A percentile compares a stretch with the other conserved stretches of the same genome.
Evolutionary conservation across 1,284 basidiomycete genomes (phyloP).

Genomic region (Volvariella volvacea): DNA sequence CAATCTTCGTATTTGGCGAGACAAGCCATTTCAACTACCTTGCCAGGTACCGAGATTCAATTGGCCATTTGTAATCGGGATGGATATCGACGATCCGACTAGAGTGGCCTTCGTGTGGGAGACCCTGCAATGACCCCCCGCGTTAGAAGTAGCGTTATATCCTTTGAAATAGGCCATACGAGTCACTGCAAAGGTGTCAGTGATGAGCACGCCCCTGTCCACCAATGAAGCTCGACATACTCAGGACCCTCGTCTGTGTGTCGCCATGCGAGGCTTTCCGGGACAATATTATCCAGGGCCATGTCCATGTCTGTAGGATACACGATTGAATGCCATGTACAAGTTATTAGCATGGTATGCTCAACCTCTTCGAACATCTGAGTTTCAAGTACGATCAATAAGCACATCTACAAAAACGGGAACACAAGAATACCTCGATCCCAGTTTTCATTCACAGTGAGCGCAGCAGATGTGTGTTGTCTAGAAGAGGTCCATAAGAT

Average conservation of each 20-base stretch:
- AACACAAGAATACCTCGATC: constrained; percentile 46
- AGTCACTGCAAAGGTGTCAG: constrained; percentile 60
- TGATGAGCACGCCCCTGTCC: not conserved
- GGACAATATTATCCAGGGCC: constrained; percentile 84
- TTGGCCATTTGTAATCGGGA: constrained; percentile 80
- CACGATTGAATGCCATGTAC: constrained; percentile 2
- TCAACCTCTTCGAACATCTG: constrained; percentile 58
- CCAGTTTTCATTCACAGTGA: constrained; percentile 85
- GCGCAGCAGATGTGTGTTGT: constrained; percentile 85
- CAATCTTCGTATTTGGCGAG: not conserved
- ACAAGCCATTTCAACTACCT: constrained; percentile 32
- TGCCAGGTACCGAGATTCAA: constrained; percentile 92
- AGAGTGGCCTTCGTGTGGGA: constrained; percentile 89
- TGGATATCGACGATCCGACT: constrained; percentile 73
- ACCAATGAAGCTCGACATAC: constrained; percentile 38
- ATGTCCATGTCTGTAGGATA: constrained; percentile 68
- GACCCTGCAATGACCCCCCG: constrained; percentile 44
- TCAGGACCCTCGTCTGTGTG: constrained; percentile 91
- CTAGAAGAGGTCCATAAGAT: constrained; percentile 28
- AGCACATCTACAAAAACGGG: too few species aligned
- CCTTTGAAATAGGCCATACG: constrained; percentile 45
- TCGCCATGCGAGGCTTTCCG: constrained; percentile 79
- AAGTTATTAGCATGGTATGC: not conserved
- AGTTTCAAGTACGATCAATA: not conserved
- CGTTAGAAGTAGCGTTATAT: too few species aligned